Evolutionary conservation across 2,329 filamentous ascomycete species (phyloP).

Genomic region (Didymella glomerata): DNA sequence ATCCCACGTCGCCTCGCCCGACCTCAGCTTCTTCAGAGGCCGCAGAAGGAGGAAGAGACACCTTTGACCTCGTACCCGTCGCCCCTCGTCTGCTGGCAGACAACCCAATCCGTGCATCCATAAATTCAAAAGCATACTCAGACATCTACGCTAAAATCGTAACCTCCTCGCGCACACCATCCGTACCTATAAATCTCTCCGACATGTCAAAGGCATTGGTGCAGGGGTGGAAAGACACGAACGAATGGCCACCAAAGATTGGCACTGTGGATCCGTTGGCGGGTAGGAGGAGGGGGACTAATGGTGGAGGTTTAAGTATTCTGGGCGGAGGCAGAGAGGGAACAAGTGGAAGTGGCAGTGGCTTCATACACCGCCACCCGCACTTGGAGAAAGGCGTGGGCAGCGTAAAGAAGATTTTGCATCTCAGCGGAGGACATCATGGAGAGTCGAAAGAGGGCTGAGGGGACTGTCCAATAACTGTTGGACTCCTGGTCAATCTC

Average conservation of each 20-base stretch:
- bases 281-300: constrained; percentile 45
- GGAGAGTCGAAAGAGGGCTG: neutral
- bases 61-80: constrained; percentile 69
- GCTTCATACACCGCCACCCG: constrained; percentile 49
- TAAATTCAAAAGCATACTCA: constrained; percentile 75
- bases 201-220: constrained; percentile 85
- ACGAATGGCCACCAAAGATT: constrained; percentile 84
- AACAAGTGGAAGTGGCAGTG: constrained; percentile 14
- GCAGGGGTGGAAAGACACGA: constrained; percentile 89
- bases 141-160: constrained; percentile 92
- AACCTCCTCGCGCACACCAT: constrained; percentile 78
- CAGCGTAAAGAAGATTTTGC: constrained; percentile 55
- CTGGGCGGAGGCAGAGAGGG: neutral
- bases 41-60: constrained; percentile 3
- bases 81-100: constrained; percentile 74
- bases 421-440: constrained; percentile 43
- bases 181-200: constrained; percentile 84
- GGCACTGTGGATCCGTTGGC: constrained; percentile 58
- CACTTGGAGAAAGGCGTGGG: constrained; percentile 57
- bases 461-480: neutral
- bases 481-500: neutral
- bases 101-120: constrained; percentile 80
- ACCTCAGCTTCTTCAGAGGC: neutral
- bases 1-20: neutral
- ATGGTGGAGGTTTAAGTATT: neutral